Conservation (phyloP, 2,329 filamentous ascomycete species). For the Botrytis aclada region DNA sequence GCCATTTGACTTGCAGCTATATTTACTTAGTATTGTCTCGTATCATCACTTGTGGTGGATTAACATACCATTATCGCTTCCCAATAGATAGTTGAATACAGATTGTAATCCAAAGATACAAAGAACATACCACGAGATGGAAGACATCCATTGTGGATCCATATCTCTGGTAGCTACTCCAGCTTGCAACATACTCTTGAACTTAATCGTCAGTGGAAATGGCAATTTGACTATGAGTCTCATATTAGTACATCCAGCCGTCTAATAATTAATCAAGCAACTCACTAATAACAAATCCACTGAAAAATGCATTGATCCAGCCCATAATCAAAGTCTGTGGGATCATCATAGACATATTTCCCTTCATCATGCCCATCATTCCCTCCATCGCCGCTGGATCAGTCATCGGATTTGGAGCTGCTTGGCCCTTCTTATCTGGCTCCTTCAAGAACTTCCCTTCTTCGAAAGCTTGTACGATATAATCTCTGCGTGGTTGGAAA, state of each 20-base stretch:
- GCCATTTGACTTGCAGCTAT: slow-evolving; percentile 86
- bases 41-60: not conserved
- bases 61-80: slow-evolving; percentile 84
- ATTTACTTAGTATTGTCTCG: slow-evolving; percentile 16
- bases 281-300: slow-evolving; percentile 93
- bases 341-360: slow-evolving; percentile 99
- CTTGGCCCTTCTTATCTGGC: slow-evolving; percentile 79
- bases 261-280: slow-evolving; percentile 25
- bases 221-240: slow-evolving; percentile 76
- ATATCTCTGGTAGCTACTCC: slow-evolving; percentile 94
- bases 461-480: slow-evolving; percentile 79
- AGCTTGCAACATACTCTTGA: slow-evolving; percentile 98
- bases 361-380: slow-evolving; percentile 99
- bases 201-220: slow-evolving; percentile 95
- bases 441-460: slow-evolving; percentile 86
- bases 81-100: slow-evolving; percentile 94
- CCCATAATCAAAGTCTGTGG: slow-evolving; percentile 99
- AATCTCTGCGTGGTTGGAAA: slow-evolving; percentile 78
- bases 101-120: slow-evolving; percentile 96
- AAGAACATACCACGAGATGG: slow-evolving; percentile 97
- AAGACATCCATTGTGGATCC: slow-evolving; percentile 97
- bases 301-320: slow-evolving; percentile 99
- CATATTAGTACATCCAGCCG: slow-evolving; percentile 19
- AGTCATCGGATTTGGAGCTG: slow-evolving; percentile 88
- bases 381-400: slow-evolving; percentile 97